Conservation (phyloP, 345 rosid genomes). For the Pseudoturritis turrita region DNA sequence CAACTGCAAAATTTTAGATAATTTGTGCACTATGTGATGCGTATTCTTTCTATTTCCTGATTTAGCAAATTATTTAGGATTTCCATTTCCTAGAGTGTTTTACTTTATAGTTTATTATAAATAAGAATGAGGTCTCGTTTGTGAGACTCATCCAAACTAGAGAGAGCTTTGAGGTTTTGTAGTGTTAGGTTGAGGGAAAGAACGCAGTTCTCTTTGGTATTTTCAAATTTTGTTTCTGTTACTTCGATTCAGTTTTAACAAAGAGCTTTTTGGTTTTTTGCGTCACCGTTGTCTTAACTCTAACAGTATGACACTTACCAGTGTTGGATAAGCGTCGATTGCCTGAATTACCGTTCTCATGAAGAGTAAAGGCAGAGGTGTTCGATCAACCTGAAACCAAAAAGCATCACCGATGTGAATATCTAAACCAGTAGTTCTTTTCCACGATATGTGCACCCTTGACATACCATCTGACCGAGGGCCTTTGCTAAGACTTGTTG, state of each 20-base stretch:
- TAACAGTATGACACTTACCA: slow-evolving; percentile 44
- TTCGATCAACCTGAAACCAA: slow-evolving; percentile 77
- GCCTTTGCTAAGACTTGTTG: slow-evolving; percentile 97
- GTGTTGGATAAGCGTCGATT: slow-evolving; percentile 87
- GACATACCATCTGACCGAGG: slow-evolving; percentile 80
- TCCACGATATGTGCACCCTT: background rate
- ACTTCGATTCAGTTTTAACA: background rate
- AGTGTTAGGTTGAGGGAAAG: background rate
- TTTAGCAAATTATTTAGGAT: background rate
- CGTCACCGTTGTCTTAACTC: background rate
- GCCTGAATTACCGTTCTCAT: slow-evolving; percentile 99
- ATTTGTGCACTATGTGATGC: background rate
- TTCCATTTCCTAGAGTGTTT: background rate
- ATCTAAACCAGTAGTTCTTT: slow-evolving; percentile 1
- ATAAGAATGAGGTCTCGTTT: background rate
- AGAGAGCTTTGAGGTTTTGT: slow-evolving; percentile 1
- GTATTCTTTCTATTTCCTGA: background rate
- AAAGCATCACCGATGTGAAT: slow-evolving; percentile 19
- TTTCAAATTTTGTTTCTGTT: background rate
- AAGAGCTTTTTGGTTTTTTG: background rate
- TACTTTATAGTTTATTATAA: background rate
- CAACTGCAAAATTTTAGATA: background rate
- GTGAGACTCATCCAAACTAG: slow-evolving; percentile 2
- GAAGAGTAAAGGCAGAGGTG: slow-evolving; percentile 85
- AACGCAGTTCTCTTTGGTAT: background rate